phyloP scores from a whole-genome alignment of 1,139 yeast genomes.

The Protomyces gravidus region DNA sequence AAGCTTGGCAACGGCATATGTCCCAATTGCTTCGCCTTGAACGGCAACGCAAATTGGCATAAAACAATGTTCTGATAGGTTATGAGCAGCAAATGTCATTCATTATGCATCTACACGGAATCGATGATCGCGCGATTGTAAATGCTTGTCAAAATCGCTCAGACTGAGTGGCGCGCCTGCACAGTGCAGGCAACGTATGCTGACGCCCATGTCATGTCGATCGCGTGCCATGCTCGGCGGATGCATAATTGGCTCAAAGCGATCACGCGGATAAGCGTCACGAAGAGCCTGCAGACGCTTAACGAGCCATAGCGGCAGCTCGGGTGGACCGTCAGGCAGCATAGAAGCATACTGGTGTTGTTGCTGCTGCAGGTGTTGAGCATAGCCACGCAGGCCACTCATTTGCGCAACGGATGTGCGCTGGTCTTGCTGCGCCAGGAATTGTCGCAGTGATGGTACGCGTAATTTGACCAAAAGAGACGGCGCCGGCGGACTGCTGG shows the following conservation, averaged over 20 bases:
- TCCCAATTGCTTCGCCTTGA: background rate
- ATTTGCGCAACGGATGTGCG: background rate
- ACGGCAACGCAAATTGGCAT: background rate
- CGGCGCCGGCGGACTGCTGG: background rate
- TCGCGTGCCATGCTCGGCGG: background rate
- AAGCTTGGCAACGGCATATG: background rate
- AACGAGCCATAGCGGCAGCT: background rate
- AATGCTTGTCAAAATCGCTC: background rate
- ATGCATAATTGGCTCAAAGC: background rate
- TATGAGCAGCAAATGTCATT: background rate
- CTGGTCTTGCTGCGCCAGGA: background rate
- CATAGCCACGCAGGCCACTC: background rate
- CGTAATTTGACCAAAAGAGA: background rate
- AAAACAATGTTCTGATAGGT: background rate
- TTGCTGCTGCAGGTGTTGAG: background rate
- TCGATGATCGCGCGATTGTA: slow-evolving; percentile 2
- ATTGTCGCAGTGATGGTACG: background rate
- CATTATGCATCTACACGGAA: background rate
- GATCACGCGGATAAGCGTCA: background rate
- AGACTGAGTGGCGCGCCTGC: background rate
- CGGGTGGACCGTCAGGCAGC: background rate
- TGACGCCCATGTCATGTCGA: background rate
- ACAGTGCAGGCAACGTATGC: background rate
- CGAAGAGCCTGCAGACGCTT: background rate
- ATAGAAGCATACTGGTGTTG: background rate